Conservation (phyloP, 768 basidiomycete species). For the Hygrocybe coccinea region DNA sequence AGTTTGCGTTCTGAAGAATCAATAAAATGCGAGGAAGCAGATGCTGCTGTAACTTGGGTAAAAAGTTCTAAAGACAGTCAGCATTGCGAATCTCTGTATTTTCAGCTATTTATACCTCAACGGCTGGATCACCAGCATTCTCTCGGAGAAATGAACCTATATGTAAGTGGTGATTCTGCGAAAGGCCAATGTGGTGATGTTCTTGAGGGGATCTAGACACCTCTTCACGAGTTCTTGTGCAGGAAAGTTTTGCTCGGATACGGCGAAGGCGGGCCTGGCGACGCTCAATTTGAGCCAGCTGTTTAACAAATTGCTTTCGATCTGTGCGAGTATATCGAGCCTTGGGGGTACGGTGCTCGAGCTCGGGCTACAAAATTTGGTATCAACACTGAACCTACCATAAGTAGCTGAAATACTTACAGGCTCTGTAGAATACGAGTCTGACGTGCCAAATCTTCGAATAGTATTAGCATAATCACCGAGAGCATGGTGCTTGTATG, state of each 20-base stretch:
- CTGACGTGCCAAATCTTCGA: slow-evolving; percentile 32
- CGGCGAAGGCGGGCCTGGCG: slow-evolving; percentile 2
- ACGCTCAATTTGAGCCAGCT: slow-evolving; percentile 22
- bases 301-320: slow-evolving; percentile 20
- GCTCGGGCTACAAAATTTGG: slow-evolving; percentile 28
- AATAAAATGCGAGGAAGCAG: slow-evolving; percentile 19
- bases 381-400: background rate
- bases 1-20: too few relatives aligned
- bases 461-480: slow-evolving; percentile 33
- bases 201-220: slow-evolving; percentile 13
- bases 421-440: slow-evolving; percentile 34
- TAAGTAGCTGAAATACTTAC: slow-evolving; percentile 17
- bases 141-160: slow-evolving; percentile 10
- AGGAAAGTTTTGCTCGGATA: slow-evolving; percentile 7
- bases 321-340: slow-evolving; percentile 9
- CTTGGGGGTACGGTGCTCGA: slow-evolving; percentile 32
- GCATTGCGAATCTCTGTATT: background rate
- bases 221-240: slow-evolving; percentile 20
- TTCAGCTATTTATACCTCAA: background rate
- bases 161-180: slow-evolving; percentile 5
- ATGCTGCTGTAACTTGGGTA: slow-evolving; percentile 25
- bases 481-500: slow-evolving; percentile 37
- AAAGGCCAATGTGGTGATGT: slow-evolving; percentile 1
- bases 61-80: slow-evolving; percentile 18
- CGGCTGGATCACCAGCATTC: slow-evolving; percentile 1